Base-by-base conservation (phyloP, 495 filamentous ascomycete species). In the Penicillium atrosanguineum region DNA sequence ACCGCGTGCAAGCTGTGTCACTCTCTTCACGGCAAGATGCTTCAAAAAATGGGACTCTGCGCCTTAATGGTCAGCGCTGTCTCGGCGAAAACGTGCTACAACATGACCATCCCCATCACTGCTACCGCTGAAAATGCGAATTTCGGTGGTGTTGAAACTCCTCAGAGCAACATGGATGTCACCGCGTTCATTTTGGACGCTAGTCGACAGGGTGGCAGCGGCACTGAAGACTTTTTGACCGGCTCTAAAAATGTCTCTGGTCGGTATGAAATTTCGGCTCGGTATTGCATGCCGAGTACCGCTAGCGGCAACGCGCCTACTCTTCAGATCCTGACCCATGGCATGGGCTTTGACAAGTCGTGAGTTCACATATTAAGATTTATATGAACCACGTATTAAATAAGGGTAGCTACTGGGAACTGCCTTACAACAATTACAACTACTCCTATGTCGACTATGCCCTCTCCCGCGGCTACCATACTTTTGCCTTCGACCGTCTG, bases 311-410 rank as follows among this genome's bases (percentile, higher is more conserved):
- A 38, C 7, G 44, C 15, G 15, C 31, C 42, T 18, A 48, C 44
- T 1, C 31, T 87, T 7, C 83, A 86, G 60, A 53, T 87, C 38
- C 62, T 86, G 6, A 83, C 83, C 0, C 84, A 87, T 60, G 84
- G 84, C 31, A 73, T 85, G 59, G 82, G 79, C 14, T 55, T 53
- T 50, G 48, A 58, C 19, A 56, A 62, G 42, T 46, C 41, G 61
- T 60, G 29, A 46, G 53, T 52, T 7, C n/a, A n/a, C n/a, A n/a
- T n/a, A n/a, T n/a, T n/a, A n/a, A n/a, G n/a, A n/a, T n/a, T n/a
- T 3, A 7, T 41, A 21, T 37, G 31, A 19, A 28, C 46, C 6
- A 37, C 8, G 14, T 15, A 19, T 37, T 28, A 28, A 28, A 28
- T 7, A 4, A 4, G 26, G 26, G 7, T 28, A 79, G 72, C 8